A percentile compares a stretch with the other conserved stretches of the same genome.
Evolutionary conservation across 306 rosid species (phyloP).

Genomic region (cucumber (Cucumis sativus)): Cucumber_9930_V3 NC_026659.2:27478501-27479000

Average conservation of each 20-base stretch:
- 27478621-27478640: slow-evolving; percentile 98
- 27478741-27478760: slow-evolving; percentile 89
- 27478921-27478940: not conserved
- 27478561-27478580: slow-evolving; percentile 91
- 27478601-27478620: slow-evolving; percentile 92
- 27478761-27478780: slow-evolving; percentile 51
- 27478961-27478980: not conserved
- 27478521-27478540: slow-evolving; percentile 31
- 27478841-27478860: slow-evolving; percentile 70
- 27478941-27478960: not conserved
- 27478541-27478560: slow-evolving; percentile 52
- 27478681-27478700: slow-evolving; percentile 94
- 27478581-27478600: slow-evolving; percentile 99
- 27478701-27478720: slow-evolving; percentile 75
- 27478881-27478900: slow-evolving; percentile 3
- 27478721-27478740: slow-evolving; percentile 98
- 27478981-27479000: not conserved
- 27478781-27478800: slow-evolving; percentile 92
- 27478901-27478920: not conserved
- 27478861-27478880: slow-evolving; percentile 93
- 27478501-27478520: slow-evolving; percentile 90
- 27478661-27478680: slow-evolving; percentile 95
- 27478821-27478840: slow-evolving; percentile 78
- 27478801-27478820: slow-evolving; percentile 83
- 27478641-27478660: slow-evolving; percentile 90